Percentiles rank a stretch among this genome's conserved stretches.
Conservation (phyloP, 139 green algal species). For the Closterium sp. region DNA sequence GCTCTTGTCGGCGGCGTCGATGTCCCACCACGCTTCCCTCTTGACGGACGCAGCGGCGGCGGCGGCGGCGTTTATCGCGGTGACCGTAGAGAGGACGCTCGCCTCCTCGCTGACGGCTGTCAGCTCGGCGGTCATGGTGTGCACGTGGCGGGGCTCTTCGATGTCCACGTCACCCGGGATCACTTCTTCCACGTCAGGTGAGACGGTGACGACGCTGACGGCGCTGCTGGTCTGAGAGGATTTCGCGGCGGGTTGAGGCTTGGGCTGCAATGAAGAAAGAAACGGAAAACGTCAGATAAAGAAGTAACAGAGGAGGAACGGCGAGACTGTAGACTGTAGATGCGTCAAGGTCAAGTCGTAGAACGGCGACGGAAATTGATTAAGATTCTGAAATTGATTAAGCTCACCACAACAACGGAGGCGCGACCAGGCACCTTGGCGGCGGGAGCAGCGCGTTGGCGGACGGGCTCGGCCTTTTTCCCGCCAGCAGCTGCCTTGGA, state of each 20-base stretch:
- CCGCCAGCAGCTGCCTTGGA: neutral
- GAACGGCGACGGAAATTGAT: neutral
- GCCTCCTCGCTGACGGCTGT: conserved; percentile 25
- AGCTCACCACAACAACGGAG: neutral
- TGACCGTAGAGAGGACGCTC: neutral
- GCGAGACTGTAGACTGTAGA: neutral
- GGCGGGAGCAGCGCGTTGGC: neutral
- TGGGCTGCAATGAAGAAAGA: neutral
- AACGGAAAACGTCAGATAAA: neutral
- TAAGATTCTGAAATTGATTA: no score
- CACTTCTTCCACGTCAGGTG: neutral
- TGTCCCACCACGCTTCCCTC: conserved; percentile 64
- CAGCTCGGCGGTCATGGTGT: conserved; percentile 33
- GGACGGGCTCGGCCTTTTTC: neutral
- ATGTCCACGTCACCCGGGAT: neutral
- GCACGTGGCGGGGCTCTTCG: neutral
- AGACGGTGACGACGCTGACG: neutral
- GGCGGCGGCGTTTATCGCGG: neutral
- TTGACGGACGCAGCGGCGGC: neutral
- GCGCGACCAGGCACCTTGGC: neutral
- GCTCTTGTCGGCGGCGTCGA: conserved; percentile 75
- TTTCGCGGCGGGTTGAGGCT: neutral
- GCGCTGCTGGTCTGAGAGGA: neutral
- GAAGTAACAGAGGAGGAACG: neutral
- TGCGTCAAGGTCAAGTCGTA: neutral